A percentile compares a stretch with the other conserved stretches of the same genome.
These are phyloP conservation scores for Gossypium turneri DNA, from an alignment of 345 rosid species.

Conservation along the genomic window DNA sequence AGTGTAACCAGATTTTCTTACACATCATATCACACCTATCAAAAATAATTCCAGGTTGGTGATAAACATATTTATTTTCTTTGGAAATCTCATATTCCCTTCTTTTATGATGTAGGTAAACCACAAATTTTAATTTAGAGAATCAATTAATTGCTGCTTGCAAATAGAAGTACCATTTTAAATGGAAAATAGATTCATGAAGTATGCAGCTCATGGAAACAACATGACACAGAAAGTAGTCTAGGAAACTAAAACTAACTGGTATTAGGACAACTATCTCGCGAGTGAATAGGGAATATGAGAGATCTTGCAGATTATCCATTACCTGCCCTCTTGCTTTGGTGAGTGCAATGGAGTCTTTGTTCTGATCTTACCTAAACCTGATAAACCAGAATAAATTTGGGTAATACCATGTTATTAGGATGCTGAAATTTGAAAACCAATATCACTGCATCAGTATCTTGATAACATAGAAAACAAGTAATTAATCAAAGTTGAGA, in stretches of 20 bases:
- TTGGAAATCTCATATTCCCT: neutral
- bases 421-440: neutral
- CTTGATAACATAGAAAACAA: too few relatives aligned
- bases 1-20: too few relatives aligned
- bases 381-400: constrained; percentile 33
- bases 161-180: constrained; percentile 2
- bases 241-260: constrained; percentile 5
- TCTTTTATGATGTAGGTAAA: too few relatives aligned
- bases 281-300: neutral
- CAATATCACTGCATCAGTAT: neutral
- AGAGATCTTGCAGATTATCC: neutral
- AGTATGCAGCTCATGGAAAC: neutral
- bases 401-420: neutral
- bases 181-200: neutral
- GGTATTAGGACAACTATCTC: neutral
- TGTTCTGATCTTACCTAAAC: constrained; percentile 66
- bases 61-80: too few relatives aligned
- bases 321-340: constrained; percentile 48
- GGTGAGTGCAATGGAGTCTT: constrained; percentile 67
- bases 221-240: neutral
- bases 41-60: too few relatives aligned
- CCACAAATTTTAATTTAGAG: too few relatives aligned
- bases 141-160: neutral
- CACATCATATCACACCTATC: too few relatives aligned
- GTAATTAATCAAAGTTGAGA: too few relatives aligned